phyloP scores from a whole-genome alignment of 73 alveolate species.

The Urostyla sp. region DNA sequence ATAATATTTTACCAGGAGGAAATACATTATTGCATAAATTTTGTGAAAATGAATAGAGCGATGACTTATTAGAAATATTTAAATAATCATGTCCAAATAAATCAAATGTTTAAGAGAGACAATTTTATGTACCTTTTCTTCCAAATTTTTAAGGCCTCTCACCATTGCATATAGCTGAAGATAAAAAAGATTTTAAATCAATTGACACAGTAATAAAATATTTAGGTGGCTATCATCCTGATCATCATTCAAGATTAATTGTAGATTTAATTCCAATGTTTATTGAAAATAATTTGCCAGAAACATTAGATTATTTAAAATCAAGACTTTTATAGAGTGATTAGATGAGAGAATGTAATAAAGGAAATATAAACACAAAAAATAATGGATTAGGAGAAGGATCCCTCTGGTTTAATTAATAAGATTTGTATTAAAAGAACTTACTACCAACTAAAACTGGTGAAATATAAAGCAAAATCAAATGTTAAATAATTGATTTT shows the following conservation, averaged over 20 bases:
- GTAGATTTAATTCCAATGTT: neutral
- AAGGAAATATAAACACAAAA: neutral
- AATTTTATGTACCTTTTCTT: neutral
- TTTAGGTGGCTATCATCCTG: neutral
- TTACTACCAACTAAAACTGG: neutral
- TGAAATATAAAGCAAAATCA: neutral
- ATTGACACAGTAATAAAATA: neutral
- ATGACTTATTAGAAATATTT: constrained; percentile 5
- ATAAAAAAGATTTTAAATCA: constrained; percentile 9
- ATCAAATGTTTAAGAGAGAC: neutral
- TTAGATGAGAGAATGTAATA: neutral
- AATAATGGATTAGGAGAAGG: neutral
- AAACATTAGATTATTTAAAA: neutral
- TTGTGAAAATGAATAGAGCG: neutral
- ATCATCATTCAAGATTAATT: constrained; percentile 25
- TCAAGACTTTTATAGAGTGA: constrained; percentile 15
- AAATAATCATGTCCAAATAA: neutral
- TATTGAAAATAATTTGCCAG: neutral
- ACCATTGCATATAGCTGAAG: constrained; percentile 15
- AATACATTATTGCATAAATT: constrained; percentile 25
- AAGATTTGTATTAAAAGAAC: neutral
- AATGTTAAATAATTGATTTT: constrained; percentile 1
- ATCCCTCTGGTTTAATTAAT: constrained; percentile 25
- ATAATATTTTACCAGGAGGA: constrained; percentile 17
- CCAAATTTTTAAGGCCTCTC: constrained; percentile 12